Conservation (phyloP, 768 basidiomycete genomes). For the Lactarius sp. region DNA sequence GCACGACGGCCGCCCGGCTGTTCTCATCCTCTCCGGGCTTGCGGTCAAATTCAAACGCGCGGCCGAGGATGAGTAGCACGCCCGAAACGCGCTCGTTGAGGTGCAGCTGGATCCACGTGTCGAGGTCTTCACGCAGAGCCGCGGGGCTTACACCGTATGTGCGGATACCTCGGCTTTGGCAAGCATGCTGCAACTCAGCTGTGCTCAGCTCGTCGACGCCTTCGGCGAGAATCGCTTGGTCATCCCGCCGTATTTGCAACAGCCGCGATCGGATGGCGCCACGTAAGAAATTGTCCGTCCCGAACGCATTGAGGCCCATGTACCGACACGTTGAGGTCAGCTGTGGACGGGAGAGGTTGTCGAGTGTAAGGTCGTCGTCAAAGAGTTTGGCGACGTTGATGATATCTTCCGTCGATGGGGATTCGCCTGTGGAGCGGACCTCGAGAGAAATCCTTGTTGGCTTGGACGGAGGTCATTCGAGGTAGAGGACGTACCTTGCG, state of each 20-base stretch:
- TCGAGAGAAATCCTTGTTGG: constrained; percentile 28
- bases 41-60: constrained; percentile 91
- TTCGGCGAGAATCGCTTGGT: constrained; percentile 87
- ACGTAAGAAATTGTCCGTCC: constrained; percentile 96
- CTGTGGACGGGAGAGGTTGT: constrained; percentile 98
- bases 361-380: constrained; percentile 95
- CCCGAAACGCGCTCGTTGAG: constrained; percentile 88
- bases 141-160: constrained; percentile 85
- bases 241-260: constrained; percentile 80
- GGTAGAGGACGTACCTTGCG: constrained; percentile 59
- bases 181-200: constrained; percentile 87
- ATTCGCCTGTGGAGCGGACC: constrained; percentile 94
- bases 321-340: constrained; percentile 96
- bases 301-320: constrained; percentile 98
- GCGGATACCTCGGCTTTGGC: constrained; percentile 90
- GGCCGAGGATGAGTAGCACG: constrained; percentile 86
- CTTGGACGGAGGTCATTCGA: background rate
- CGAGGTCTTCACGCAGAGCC: constrained; percentile 80
- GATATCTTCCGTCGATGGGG: constrained; percentile 82
- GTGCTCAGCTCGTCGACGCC: constrained; percentile 89
- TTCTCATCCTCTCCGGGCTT: constrained; percentile 70
- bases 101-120: constrained; percentile 91
- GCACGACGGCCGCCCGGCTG: constrained; percentile 76
- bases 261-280: constrained; percentile 84
- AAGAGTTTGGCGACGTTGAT: constrained; percentile 95